Conservation (phyloP, 192 early-diverging fungal species). For the Haplosporangium gracile region DNA sequence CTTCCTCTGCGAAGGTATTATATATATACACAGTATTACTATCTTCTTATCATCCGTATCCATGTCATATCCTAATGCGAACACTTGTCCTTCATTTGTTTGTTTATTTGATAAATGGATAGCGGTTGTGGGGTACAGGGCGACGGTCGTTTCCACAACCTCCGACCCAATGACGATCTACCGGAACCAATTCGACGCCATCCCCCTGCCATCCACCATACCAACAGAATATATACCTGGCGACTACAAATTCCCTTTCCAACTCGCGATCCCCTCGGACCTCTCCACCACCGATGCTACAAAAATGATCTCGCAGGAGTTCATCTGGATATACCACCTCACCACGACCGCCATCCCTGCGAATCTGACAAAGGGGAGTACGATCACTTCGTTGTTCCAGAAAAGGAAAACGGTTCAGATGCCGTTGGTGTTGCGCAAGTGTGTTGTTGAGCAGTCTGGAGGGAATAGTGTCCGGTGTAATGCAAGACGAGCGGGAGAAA, state of each 20-base stretch:
- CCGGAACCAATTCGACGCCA: neutral
- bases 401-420: neutral
- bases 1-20: neutral
- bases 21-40: no score
- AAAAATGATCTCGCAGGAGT: neutral
- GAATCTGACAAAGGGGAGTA: neutral
- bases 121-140: neutral
- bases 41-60: neutral
- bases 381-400: neutral
- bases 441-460: neutral
- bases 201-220: neutral
- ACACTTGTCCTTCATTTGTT: neutral
- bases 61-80: neutral
- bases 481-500: neutral
- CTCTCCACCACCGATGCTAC: conserved; percentile 11
- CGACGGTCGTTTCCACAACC: neutral
- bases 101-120: neutral
- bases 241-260: conserved; percentile 15
- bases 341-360: neutral
- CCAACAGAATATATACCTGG: conserved; percentile 2
- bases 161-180: conserved; percentile 1
- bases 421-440: neutral
- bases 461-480: neutral
- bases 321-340: conserved; percentile 10
- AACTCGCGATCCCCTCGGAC: conserved; percentile 6